Conservation (phyloP, 176 grass and related monocot species). For the Aegilops speltoides region DNA sequence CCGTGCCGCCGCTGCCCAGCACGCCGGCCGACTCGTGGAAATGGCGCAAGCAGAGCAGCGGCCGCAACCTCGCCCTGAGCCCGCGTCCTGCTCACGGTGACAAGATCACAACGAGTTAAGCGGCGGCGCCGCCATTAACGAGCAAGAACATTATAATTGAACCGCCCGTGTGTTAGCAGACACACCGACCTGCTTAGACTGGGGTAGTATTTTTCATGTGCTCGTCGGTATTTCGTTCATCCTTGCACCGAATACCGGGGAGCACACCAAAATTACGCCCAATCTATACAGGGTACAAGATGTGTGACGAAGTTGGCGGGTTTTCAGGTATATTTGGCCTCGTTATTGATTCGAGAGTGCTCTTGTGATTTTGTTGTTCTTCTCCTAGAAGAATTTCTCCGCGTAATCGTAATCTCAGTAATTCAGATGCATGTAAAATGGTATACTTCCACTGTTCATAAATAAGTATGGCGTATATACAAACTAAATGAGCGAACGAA, state of each 20-base stretch:
- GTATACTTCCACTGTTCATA: too few species aligned
- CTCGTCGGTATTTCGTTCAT: background rate
- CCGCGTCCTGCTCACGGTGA: constrained; percentile 8
- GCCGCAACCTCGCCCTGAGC: constrained; percentile 30
- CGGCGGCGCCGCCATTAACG: background rate
- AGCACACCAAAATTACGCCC: background rate
- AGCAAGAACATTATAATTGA: background rate
- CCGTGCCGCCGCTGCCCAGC: constrained; percentile 76
- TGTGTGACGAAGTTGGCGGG: too few species aligned
- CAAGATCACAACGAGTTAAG: background rate
- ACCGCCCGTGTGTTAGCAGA: background rate
- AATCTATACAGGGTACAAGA: too few species aligned
- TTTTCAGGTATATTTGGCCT: too few species aligned
- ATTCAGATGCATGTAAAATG: constrained; percentile 23
- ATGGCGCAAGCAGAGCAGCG: constrained; percentile 65
- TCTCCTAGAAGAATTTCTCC: background rate
- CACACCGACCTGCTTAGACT: background rate
- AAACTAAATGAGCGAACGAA: too few species aligned
- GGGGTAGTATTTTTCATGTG: background rate
- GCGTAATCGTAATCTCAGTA: background rate
- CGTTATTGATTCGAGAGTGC: background rate
- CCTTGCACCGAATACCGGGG: background rate
- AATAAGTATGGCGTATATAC: too few species aligned
- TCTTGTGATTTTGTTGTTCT: background rate
- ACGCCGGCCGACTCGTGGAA: constrained; percentile 77